Evolutionary conservation across 371 early-diverging fungal genomes (phyloP).

Genomic region (Gilbertella persicaria): DNA sequence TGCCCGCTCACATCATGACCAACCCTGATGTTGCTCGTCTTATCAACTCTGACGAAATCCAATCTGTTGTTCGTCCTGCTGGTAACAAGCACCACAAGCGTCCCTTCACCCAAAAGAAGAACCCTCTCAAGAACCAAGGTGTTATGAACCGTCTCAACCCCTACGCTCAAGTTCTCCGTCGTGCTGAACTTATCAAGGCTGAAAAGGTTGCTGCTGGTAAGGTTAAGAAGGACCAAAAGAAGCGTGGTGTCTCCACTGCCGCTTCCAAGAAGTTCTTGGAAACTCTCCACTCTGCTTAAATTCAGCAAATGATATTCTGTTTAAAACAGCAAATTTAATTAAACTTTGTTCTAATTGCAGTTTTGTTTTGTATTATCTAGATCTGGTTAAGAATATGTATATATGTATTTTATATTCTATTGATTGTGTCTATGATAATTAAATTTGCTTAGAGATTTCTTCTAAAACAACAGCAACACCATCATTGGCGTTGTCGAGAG

Average conservation of each 20-base stretch:
- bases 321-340: background rate
- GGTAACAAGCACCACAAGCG: constrained; percentile 81
- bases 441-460: constrained; percentile 23
- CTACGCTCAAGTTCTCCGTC: constrained; percentile 88
- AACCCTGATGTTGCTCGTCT: constrained; percentile 96
- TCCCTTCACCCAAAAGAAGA: constrained; percentile 95
- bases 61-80: constrained; percentile 91
- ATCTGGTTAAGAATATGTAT: no score
- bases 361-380: background rate
- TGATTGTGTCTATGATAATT: background rate
- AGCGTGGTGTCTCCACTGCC: constrained; percentile 37
- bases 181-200: constrained; percentile 75
- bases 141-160: constrained; percentile 96
- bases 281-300: constrained; percentile 65
- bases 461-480: constrained; percentile 43
- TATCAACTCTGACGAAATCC: constrained; percentile 98
- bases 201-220: constrained; percentile 69
- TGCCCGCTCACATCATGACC: constrained; percentile 89
- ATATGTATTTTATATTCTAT: background rate
- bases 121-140: constrained; percentile 94
- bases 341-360: background rate
- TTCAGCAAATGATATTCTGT: background rate
- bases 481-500: constrained; percentile 31
- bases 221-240: constrained; percentile 63
- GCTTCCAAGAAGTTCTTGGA: constrained; percentile 68